Conservation (phyloP, 176 grass and related monocot genomes). For the Pharus latifolius region DNA sequence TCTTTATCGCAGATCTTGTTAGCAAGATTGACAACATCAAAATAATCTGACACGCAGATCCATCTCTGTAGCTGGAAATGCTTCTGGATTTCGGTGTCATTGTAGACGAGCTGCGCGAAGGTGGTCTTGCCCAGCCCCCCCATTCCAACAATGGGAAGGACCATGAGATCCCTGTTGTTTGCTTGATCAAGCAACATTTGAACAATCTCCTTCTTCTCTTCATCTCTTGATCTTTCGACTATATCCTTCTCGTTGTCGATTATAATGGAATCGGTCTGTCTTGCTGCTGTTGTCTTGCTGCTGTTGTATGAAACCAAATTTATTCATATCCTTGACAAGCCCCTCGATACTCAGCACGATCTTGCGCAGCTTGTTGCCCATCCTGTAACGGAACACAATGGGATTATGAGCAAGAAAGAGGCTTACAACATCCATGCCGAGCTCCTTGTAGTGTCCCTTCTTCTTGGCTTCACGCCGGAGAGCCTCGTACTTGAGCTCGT, state of each 20-base stretch:
- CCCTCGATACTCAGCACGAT: neutral
- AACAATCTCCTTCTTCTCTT: constrained; percentile 10
- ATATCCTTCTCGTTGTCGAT: neutral
- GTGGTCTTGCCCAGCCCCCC: constrained; percentile 28
- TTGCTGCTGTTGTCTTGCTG: neutral
- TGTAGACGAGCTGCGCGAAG: constrained; percentile 11
- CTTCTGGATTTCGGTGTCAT: neutral
- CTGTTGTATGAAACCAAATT: neutral
- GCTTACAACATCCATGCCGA: neutral
- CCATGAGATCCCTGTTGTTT: neutral
- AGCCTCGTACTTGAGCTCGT: constrained; percentile 17
- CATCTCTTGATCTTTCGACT: neutral
- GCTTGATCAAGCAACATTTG: neutral
- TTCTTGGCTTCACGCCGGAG: neutral
- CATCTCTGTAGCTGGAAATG: neutral
- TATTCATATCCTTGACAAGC: neutral
- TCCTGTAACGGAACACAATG: neutral
- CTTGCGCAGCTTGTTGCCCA: constrained; percentile 2
- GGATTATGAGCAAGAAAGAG: neutral
- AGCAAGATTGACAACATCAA: neutral
- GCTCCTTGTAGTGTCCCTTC: neutral
- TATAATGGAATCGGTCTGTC: neutral
- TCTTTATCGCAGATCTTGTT: neutral
- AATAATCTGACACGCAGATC: constrained; percentile 23
- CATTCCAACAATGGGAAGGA: constrained; percentile 22